Evolutionary conservation across 306 rosid species (phyloP).

Genomic region (Rosa multiflora): DNA sequence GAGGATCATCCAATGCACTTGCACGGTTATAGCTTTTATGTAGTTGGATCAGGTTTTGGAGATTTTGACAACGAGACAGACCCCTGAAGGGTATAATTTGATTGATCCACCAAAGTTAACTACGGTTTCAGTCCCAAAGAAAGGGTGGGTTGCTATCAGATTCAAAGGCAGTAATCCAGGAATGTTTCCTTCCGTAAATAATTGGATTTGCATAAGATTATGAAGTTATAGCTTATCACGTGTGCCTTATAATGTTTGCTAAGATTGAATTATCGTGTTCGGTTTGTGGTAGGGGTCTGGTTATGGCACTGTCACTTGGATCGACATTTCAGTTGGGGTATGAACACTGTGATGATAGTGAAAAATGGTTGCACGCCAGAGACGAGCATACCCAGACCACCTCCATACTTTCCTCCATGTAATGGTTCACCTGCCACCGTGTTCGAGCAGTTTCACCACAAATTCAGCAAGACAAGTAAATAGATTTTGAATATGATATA

Average conservation of each 20-base stretch:
- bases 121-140: conserved; percentile 14
- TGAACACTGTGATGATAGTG: neutral
- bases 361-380: neutral
- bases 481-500: neutral
- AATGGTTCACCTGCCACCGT: neutral
- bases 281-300: neutral
- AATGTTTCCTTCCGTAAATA: neutral
- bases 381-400: neutral
- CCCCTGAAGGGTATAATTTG: conserved; percentile 14
- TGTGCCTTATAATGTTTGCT: neutral
- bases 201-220: neutral
- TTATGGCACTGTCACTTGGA: neutral
- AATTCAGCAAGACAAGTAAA: neutral
- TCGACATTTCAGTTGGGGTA: conserved; percentile 2
- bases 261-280: neutral
- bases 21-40: conserved; percentile 26
- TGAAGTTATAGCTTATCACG: neutral
- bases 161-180: conserved; percentile 15
- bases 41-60: conserved; percentile 28
- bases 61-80: neutral
- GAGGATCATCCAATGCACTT: conserved; percentile 27
- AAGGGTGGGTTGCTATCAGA: conserved; percentile 21
- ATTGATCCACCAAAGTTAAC: conserved; percentile 23
- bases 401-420: neutral
- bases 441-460: neutral